These are phyloP conservation scores for Baorangia bicolor DNA, from an alignment of 768 basidiomycete species.

Conservation along the genomic window DNA sequence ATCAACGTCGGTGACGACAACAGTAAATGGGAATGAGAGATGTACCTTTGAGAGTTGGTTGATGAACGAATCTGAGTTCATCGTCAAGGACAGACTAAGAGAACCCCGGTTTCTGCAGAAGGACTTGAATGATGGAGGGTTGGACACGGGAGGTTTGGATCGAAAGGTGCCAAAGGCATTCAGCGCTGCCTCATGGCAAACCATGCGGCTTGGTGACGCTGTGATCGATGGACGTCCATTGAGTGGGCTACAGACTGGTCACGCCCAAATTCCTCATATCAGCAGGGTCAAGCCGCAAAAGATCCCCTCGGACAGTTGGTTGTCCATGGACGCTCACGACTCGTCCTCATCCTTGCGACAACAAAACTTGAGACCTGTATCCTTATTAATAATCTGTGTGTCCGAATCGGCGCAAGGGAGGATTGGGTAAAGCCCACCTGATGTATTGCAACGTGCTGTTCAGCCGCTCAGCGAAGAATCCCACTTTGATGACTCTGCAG, in stretches of 20 bases:
- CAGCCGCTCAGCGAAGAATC: conserved; percentile 1
- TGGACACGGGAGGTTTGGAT: neutral
- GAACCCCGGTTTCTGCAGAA: conserved; percentile 3
- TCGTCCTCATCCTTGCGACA: conserved; percentile 1
- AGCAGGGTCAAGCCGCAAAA: conserved; percentile 6
- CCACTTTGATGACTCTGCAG: neutral
- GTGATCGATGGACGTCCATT: conserved; percentile 11
- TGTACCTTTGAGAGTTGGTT: conserved; percentile 11
- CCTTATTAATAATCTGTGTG: conserved; percentile 2
- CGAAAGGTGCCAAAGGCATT: conserved; percentile 2
- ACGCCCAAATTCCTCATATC: neutral
- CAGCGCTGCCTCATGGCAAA: conserved; percentile 23
- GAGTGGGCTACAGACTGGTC: neutral
- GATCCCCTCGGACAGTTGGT: conserved; percentile 6
- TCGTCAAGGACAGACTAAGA: conserved; percentile 2
- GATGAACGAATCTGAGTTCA: conserved; percentile 1
- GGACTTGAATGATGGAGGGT: conserved; percentile 5
- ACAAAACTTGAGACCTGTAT: neutral
- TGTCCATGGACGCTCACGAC: neutral
- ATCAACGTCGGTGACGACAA: neutral
- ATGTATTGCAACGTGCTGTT: conserved; percentile 15
- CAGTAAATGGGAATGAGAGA: neutral
- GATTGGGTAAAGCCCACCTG: conserved; percentile 8
- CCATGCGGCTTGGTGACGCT: conserved; percentile 14
- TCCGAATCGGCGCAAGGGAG: neutral